These are phyloP conservation scores for Metschnikowia arizonensis DNA, from an alignment of 805 yeast genomes.

Conservation along the genomic window DNA sequence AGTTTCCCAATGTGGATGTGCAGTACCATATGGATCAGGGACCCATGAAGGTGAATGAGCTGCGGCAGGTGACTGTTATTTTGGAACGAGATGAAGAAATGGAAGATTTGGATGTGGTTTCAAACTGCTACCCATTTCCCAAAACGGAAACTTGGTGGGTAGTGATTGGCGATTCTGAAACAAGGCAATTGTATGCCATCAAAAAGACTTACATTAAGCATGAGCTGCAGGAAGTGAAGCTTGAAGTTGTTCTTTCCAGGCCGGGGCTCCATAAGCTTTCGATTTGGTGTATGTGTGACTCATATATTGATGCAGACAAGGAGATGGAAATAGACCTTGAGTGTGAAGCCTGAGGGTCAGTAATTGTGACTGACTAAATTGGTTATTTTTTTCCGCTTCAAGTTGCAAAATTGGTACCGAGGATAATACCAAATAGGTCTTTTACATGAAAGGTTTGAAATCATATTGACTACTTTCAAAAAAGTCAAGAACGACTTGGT, in stretches of 20 bases:
- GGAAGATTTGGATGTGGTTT: conserved; percentile 55
- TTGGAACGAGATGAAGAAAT: conserved; percentile 75
- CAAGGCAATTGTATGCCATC: conserved; percentile 65
- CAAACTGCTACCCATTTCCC: conserved; percentile 54
- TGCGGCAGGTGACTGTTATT: conserved; percentile 44
- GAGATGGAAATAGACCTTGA: conserved; percentile 48
- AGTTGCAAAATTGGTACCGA: no score
- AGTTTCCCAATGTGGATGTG: conserved; percentile 80
- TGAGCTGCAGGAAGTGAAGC: conserved; percentile 47
- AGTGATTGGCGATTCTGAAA: conserved; percentile 64
- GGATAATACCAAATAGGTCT: no score
- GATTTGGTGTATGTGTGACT: conserved; percentile 86
- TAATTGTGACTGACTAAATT: no score
- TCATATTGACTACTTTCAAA: no score
- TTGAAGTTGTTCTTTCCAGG: conserved; percentile 56
- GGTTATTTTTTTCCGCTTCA: no score
- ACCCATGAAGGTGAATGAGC: conserved; percentile 45
- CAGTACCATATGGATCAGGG: conserved; percentile 46
- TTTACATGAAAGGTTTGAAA: no score
- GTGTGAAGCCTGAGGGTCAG: no score
- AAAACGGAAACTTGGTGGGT: conserved; percentile 85
- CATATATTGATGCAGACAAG: conserved; percentile 89
- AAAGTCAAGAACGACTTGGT: no score
- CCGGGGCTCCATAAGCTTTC: conserved; percentile 60
- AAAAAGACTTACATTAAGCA: conserved; percentile 56